phyloP scores from a whole-genome alignment of 495 filamentous ascomycete genomes.

The Penicillium nucicola region DNA sequence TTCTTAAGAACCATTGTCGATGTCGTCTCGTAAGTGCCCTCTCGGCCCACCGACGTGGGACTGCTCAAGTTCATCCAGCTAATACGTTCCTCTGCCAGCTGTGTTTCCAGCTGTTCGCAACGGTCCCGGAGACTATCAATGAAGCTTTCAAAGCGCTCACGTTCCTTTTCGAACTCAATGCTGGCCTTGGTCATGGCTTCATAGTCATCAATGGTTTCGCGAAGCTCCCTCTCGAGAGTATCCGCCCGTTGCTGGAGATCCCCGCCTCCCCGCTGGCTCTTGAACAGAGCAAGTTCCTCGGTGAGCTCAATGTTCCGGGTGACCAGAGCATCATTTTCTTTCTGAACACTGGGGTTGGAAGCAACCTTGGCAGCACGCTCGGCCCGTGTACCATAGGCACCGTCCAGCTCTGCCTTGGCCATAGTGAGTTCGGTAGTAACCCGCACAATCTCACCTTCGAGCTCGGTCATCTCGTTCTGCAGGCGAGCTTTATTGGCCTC shows the following conservation, averaged over 20 bases:
- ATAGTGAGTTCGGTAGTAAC: constrained; percentile 89
- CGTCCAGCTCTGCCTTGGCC: constrained; percentile 90
- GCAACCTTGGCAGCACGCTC: constrained; percentile 76
- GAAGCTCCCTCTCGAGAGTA: constrained; percentile 72
- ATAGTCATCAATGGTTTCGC: constrained; percentile 78
- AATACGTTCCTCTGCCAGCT: constrained; percentile 70
- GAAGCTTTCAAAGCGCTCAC: constrained; percentile 69
- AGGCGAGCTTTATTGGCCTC: constrained; percentile 52
- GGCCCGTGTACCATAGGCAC: constrained; percentile 78
- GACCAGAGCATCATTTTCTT: constrained; percentile 64
- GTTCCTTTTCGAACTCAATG: constrained; percentile 84
- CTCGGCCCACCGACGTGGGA: constrained; percentile 44
- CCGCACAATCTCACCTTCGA: constrained; percentile 80
- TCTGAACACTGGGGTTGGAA: constrained; percentile 59
- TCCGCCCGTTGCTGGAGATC: constrained; percentile 58
- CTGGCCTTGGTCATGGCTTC: constrained; percentile 82
- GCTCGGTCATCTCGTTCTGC: constrained; percentile 61
- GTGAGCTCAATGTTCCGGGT: constrained; percentile 55
- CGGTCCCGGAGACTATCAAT: constrained; percentile 69
- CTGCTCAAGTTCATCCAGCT: constrained; percentile 64
- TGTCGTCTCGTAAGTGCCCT: constrained; percentile 53
- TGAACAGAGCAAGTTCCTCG: constrained; percentile 56
- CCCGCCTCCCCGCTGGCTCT: constrained; percentile 37
- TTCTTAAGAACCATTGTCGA: constrained; percentile 72
- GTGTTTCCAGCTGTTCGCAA: constrained; percentile 62